A percentile compares a stretch with the other conserved stretches of the same genome.
Evolutionary conservation across 2,329 filamentous ascomycete species (phyloP).

Genomic region (Malbranchea zuffiana): DNA sequence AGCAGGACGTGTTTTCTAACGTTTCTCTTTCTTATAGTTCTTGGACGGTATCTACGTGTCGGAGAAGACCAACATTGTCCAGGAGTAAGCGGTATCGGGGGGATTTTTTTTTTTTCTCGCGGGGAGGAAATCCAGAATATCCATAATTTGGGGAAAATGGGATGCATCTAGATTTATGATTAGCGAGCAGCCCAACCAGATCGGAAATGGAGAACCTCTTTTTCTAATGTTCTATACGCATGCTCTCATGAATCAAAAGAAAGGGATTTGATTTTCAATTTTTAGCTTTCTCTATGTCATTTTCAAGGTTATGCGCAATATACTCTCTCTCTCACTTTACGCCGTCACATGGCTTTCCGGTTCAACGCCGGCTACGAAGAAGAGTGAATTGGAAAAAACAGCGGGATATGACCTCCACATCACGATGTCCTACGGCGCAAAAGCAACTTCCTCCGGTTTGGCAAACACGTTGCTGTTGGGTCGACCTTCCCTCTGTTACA

Average conservation of each 20-base stretch:
- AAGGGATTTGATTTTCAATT: too few relatives aligned
- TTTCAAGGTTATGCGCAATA: neutral
- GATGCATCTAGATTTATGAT: conserved; percentile 7
- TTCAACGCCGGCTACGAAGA: too few relatives aligned
- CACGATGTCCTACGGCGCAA: too few relatives aligned
- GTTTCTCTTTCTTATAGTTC: conserved; percentile 62
- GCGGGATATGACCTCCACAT: too few relatives aligned
- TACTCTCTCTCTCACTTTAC: too few relatives aligned
- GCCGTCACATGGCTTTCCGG: too few relatives aligned
- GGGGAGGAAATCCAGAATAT: conserved; percentile 5
- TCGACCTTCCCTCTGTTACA: too few relatives aligned
- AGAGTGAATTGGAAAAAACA: too few relatives aligned
- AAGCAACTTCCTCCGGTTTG: too few relatives aligned
- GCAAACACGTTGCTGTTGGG: too few relatives aligned
- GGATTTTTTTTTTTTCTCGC: conserved; percentile 4
- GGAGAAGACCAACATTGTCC: conserved; percentile 87
- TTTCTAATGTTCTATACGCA: conserved; percentile 11
- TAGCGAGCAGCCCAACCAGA: conserved; percentile 8
- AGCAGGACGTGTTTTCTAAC: neutral
- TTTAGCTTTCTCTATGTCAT: conserved; percentile 6
- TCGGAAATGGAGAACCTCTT: conserved; percentile 8
- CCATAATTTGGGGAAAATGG: conserved; percentile 9
- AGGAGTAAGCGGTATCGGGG: conserved; percentile 15
- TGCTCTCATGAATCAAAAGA: too few relatives aligned
- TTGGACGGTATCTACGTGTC: conserved; percentile 99